phyloP scores from a whole-genome alignment of 2,329 filamentous ascomycete genomes.

The Bipolaris zeicola region DNA sequence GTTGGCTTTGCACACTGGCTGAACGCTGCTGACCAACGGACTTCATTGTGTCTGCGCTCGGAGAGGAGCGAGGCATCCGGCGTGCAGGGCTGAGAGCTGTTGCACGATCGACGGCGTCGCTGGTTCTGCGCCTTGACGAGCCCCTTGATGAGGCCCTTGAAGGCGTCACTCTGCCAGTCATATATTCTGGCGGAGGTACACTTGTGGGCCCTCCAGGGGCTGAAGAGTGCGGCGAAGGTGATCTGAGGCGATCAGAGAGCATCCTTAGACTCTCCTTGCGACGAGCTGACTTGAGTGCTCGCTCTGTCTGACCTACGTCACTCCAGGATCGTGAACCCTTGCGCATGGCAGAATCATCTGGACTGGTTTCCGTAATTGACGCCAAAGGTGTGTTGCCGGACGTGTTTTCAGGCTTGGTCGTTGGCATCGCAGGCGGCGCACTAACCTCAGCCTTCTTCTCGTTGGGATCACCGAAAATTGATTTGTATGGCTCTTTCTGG shows the following conservation, averaged over 20 bases:
- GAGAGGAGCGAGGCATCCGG: constrained; percentile 45
- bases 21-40: constrained; percentile 44
- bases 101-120: constrained; percentile 52
- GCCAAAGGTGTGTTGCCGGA: constrained; percentile 50
- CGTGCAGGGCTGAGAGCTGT: constrained; percentile 45
- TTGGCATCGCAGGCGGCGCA: constrained; percentile 28
- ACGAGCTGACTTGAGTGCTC: constrained; percentile 50
- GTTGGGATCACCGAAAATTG: constrained; percentile 43
- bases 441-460: constrained; percentile 31
- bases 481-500: constrained; percentile 34
- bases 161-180: constrained; percentile 21
- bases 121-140: constrained; percentile 52
- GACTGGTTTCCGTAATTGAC: constrained; percentile 59
- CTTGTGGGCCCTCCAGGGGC: constrained; percentile 34
- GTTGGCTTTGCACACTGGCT: constrained; percentile 52
- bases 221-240: constrained; percentile 40
- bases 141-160: constrained; percentile 35
- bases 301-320: constrained; percentile 52
- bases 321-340: constrained; percentile 52
- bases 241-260: constrained; percentile 45
- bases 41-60: constrained; percentile 41
- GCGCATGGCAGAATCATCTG: constrained; percentile 49
- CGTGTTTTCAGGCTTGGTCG: constrained; percentile 33
- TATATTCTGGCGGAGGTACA: constrained; percentile 32
- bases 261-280: constrained; percentile 36